Conservation (phyloP, 202 grass and related monocot species). For the Panicum virgatum region DNA sequence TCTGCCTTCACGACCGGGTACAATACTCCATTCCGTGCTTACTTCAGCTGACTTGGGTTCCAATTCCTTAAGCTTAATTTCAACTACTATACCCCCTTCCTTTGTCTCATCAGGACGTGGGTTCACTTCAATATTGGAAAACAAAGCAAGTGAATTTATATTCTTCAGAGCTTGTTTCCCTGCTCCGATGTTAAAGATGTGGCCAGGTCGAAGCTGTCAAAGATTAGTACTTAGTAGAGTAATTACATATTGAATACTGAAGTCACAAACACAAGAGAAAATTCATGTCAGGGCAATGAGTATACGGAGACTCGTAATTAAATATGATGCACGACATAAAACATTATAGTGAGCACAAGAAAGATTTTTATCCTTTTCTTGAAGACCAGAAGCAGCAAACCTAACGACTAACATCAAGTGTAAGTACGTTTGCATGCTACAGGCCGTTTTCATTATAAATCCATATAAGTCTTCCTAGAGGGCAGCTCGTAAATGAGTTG, state of each 20-base stretch:
- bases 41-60: conserved; percentile 98
- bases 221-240: background rate
- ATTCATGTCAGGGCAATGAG: background rate
- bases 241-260: conserved; percentile 22
- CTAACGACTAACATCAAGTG: background rate
- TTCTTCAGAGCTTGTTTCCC: conserved; percentile 97
- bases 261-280: conserved; percentile 4
- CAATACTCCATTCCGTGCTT: conserved; percentile 98
- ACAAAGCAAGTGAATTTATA: conserved; percentile 93
- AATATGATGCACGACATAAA: background rate
- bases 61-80: conserved; percentile 97
- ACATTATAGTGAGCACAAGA: conserved; percentile 8
- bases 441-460: conserved; percentile 6
- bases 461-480: background rate
- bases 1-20: conserved; percentile 86
- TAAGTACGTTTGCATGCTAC: background rate
- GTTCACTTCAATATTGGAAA: conserved; percentile 98
- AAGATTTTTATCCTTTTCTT: background rate
- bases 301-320: conserved; percentile 25
- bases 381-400: background rate
- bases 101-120: conserved; percentile 87
- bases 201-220: conserved; percentile 77
- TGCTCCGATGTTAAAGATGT: conserved; percentile 96
- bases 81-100: conserved; percentile 92
- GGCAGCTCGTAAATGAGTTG: background rate